Evolutionary conservation across 345 rosid genomes (phyloP).

Genomic region (Salix viminalis): DNA sequence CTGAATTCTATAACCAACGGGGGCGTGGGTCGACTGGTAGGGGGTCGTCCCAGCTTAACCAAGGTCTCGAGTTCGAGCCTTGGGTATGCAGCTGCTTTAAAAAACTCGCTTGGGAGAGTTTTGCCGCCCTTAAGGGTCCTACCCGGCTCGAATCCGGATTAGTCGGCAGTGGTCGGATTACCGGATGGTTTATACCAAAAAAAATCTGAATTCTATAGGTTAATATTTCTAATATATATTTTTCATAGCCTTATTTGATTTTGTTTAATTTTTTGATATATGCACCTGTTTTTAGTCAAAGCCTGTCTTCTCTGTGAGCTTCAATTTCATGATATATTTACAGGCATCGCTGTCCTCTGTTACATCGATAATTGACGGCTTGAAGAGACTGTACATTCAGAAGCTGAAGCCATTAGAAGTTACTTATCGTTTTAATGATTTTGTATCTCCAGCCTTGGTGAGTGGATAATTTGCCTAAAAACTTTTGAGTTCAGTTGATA

Average conservation of each 20-base stretch:
- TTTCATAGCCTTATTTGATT: not conserved
- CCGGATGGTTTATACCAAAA: no score
- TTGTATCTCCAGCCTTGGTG: conserved; percentile 84
- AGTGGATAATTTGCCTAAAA: conserved; percentile 17
- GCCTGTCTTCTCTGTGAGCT: not conserved
- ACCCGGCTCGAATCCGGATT: no score
- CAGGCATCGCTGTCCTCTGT: conserved; percentile 77
- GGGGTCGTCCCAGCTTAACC: no score
- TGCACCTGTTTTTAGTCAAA: not conserved
- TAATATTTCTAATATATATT: not conserved
- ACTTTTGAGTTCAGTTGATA: conserved; percentile 1
- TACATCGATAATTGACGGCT: conserved; percentile 86
- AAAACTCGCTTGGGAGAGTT: no score
- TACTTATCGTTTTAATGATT: conserved; percentile 81
- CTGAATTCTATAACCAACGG: not conserved
- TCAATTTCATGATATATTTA: conserved; percentile 2
- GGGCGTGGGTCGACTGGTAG: no score
- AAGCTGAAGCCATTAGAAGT: conserved; percentile 90
- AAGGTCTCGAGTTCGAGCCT: no score
- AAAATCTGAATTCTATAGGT: not conserved
- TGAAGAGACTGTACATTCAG: conserved; percentile 82
- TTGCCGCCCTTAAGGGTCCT: no score
- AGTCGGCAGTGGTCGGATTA: no score
- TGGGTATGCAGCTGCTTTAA: no score
- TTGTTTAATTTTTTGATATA: not conserved